Conservation (phyloP, 257 asterid genomes). For the Nicotiana paniculata region DNA sequence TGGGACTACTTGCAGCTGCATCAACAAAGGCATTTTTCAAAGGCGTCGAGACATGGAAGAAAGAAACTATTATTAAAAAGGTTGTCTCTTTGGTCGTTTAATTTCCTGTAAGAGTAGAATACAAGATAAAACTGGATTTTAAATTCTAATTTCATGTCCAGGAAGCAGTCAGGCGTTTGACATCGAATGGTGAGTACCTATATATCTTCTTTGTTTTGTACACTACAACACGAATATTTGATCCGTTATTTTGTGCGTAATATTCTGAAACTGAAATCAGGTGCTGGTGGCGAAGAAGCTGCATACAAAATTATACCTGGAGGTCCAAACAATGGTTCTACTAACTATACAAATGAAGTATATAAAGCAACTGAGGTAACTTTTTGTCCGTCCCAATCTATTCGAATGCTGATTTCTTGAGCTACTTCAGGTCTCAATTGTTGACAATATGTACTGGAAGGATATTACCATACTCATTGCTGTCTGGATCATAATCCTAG, state of each 20-base stretch:
- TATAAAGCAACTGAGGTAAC: conserved; percentile 31
- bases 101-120: neutral
- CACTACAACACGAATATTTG: neutral
- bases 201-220: neutral
- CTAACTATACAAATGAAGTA: conserved; percentile 14
- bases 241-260: neutral
- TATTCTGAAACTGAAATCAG: conserved; percentile 18
- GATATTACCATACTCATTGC: conserved; percentile 37
- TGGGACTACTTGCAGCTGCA: conserved; percentile 25
- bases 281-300: conserved; percentile 29
- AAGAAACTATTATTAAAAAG: conserved; percentile 43
- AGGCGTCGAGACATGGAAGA: conserved; percentile 54
- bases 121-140: neutral
- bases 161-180: conserved; percentile 43
- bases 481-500: conserved; percentile 42
- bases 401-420: neutral
- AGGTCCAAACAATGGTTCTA: conserved; percentile 24
- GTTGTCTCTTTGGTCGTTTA: conserved; percentile 11
- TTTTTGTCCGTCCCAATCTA: neutral
- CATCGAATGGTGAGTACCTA: conserved; percentile 30
- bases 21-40: conserved; percentile 54
- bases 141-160: conserved; percentile 9
- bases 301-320: conserved; percentile 40
- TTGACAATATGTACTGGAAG: conserved; percentile 42
- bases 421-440: conserved; percentile 27